Conservation (phyloP, 2,329 filamentous ascomycete species). For the Stenocarpella maydis region DNA sequence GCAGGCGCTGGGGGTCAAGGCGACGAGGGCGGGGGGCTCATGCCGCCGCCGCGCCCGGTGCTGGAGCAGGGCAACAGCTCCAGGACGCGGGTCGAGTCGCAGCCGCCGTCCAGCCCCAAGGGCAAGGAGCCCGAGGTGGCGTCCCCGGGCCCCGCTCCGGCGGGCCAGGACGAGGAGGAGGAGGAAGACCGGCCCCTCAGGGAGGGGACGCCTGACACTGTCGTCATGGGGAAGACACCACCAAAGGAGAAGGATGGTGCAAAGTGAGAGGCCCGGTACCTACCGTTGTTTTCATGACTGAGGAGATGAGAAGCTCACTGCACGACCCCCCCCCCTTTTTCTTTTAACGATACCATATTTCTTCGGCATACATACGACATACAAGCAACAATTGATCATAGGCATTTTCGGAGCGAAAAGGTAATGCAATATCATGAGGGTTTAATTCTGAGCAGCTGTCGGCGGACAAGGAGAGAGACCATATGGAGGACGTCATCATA, state of each 20-base stretch:
- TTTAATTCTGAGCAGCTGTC: background rate
- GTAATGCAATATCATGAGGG: background rate
- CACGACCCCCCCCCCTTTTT: background rate
- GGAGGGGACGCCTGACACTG: constrained; percentile 28
- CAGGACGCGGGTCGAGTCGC: constrained; percentile 30
- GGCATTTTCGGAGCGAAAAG: background rate
- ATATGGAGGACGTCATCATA: background rate
- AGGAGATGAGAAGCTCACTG: background rate
- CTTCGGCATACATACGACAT: constrained; percentile 6
- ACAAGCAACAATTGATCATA: constrained; percentile 6
- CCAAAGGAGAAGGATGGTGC: constrained; percentile 17
- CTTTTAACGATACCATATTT: constrained; percentile 30
- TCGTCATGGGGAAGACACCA: constrained; percentile 30
- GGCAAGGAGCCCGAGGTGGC: constrained; percentile 26
- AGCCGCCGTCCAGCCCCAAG: constrained; percentile 33
- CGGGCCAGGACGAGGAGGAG: background rate
- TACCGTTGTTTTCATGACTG: background rate
- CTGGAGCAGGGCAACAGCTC: constrained; percentile 35
- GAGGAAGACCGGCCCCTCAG: background rate
- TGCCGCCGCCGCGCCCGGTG: constrained; percentile 24
- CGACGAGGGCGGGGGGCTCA: constrained; percentile 2
- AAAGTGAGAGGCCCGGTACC: background rate
- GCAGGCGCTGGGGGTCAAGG: background rate
- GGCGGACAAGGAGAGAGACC: background rate
- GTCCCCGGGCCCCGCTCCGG: background rate